Evolutionary conservation across 306 rosid species (phyloP).

Genomic region (Abrus pulchellus): DNA sequence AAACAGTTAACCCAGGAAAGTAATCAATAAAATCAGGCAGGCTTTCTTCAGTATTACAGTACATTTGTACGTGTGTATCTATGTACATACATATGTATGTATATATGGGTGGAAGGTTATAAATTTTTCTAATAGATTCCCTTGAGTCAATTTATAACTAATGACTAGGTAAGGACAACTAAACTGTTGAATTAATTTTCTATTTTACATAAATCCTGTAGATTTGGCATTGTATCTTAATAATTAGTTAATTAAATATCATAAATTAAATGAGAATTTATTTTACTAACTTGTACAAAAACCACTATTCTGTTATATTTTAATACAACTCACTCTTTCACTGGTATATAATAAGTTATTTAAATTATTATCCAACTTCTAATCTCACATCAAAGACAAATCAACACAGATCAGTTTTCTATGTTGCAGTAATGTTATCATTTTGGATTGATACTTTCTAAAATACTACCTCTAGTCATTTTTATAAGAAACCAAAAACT

Average conservation of each 20-base stretch:
- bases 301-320: not conserved
- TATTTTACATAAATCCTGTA: not conserved
- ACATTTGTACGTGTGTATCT: not conserved
- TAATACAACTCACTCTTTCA: not conserved
- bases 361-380: not conserved
- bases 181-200: conserved; percentile 8
- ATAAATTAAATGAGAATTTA: not conserved
- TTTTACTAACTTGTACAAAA: not conserved
- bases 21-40: not conserved
- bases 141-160: not conserved
- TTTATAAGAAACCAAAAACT: too few species aligned
- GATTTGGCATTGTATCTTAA: not conserved
- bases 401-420: conserved; percentile 1
- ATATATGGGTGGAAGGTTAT: not conserved
- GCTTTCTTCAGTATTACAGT: not conserved
- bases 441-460: not conserved
- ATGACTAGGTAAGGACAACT: conserved; percentile 17
- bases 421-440: not conserved
- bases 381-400: not conserved
- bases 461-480: not conserved
- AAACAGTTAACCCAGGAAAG: conserved; percentile 1
- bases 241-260: not conserved
- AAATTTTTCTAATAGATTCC: not conserved
- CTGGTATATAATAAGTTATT: not conserved
- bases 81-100: not conserved